Percentiles rank a stretch among this genome's conserved stretches.
Evolutionary conservation across 805 yeast genomes (phyloP).

Genomic region (Candida glaebosa): DNA sequence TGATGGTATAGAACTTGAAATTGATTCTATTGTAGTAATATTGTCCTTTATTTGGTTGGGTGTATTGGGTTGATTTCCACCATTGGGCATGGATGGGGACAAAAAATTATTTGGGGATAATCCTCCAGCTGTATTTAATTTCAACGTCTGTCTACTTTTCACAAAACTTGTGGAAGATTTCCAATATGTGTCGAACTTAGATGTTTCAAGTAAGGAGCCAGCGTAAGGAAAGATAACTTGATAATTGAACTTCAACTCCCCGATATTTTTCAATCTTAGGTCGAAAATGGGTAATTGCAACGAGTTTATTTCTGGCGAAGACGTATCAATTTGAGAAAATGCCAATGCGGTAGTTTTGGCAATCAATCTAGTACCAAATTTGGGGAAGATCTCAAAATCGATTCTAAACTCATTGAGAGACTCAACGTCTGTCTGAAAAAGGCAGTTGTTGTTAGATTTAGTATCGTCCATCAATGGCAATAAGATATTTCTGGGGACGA

Average conservation of each 20-base stretch:
- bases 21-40: slow-evolving; percentile 16
- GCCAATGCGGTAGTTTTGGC: slow-evolving; percentile 85
- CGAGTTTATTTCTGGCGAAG: slow-evolving; percentile 38
- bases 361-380: slow-evolving; percentile 87
- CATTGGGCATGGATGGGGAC: slow-evolving; percentile 27
- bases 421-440: slow-evolving; percentile 80
- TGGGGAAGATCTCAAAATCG: slow-evolving; percentile 89
- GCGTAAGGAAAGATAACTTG: slow-evolving; percentile 87
- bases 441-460: slow-evolving; percentile 52
- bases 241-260: slow-evolving; percentile 71
- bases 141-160: slow-evolving; percentile 24
- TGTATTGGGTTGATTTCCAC: slow-evolving; percentile 3
- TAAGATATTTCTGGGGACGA: slow-evolving; percentile 82
- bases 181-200: slow-evolving; percentile 96
- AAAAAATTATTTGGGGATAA: slow-evolving; percentile 40
- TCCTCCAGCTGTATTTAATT: slow-evolving; percentile 35
- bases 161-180: slow-evolving; percentile 70
- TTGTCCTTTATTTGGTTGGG: neutral
- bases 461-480: slow-evolving; percentile 67
- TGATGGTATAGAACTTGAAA: slow-evolving; percentile 25
- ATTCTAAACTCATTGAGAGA: slow-evolving; percentile 59
- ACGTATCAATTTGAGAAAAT: slow-evolving; percentile 35
- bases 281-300: slow-evolving; percentile 75
- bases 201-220: slow-evolving; percentile 79
- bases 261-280: slow-evolving; percentile 74